Base-by-base conservation (phyloP, 495 filamentous ascomycete genomes). In the Melanomma pulvis-pyrius region DNA sequence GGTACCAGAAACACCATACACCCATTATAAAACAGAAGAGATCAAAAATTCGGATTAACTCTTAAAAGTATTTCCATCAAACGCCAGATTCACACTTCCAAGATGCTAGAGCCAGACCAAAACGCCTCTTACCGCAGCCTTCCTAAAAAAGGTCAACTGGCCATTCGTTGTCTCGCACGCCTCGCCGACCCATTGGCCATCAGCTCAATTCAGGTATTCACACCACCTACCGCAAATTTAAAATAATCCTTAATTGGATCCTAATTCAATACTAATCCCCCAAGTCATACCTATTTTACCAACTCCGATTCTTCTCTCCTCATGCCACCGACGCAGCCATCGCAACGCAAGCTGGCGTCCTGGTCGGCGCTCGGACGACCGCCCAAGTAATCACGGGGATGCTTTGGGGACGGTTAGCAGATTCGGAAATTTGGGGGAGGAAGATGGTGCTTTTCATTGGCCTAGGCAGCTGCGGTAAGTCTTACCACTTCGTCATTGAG, bases 251-350 rank as follows among this genome's bases (percentile, higher is more conserved):
- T n/a, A n/a, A 49, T 49, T 21, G 17, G 15, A 8, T 49, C 7
- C 24, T 6, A 13, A n/a, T 21, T 49, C 46, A 26, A 2, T 9
- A 25, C 34, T 59, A 34, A 44, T 9, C 19, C 39, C n/a, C 28
- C 32, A 24, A 59, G 62, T 25, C 54, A 15, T 65, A 65, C 19
- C 30, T 65, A 54, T 65, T 65, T 53, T 65, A 49, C 49, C 62
- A 65, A 51, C 55, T 65, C 25, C 59, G 50, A 34, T 52, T 22
- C 24, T 65, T 65, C 54, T 28, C 32, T 36, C 62, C 62, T 6
- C 22, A 15, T 22, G 53, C 55, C 0, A 22, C 53, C 11, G 19
- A 19, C 50, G 62, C 41, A 0, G 29, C 39, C 3, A 65, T 65
- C 15, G 34, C 62, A 1, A 39, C 62, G 15, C 54, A 65, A n/a